Evolutionary conservation across 2,329 filamentous ascomycete species (phyloP), one percentile per base, ranked within the genome.

Genomic region (Apiospora aurea): DNA sequence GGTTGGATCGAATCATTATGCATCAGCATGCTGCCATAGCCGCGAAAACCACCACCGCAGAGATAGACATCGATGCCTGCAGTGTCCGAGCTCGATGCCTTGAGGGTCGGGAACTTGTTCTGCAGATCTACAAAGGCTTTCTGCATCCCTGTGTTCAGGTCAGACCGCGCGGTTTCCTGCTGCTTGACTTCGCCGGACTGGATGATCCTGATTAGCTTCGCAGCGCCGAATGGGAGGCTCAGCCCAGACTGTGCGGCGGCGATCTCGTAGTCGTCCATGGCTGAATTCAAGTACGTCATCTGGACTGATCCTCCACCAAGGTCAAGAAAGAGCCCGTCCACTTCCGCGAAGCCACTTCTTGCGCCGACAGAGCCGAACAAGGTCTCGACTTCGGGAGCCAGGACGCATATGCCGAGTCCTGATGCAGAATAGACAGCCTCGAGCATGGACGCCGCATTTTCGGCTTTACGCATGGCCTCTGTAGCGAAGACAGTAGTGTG

Each of bases 1-100:
- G 94, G 94, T 70, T 88, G 85, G 61, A 94, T 88, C 7, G 85
- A 82, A 77, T 96, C 93, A 75, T 89, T 88, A 79, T 93, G 91
- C 92, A 97, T 95, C 70, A 97, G 86, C 78, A 97, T 91, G 81
- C 94, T 97, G 8, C 95, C 95, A 86, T 97, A 97, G 21, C 95
- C 95, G 47, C 95, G 87, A 79, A 97, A 97, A 0, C 95, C 95
- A 34, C 95, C 95, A 61, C 95, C 95, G 74, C 93, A 97, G 72
- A 98, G 90, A 80, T 95, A 97, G 11, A 97, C 85, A 46, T 92
- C 90, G 72, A 95, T 85, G 5, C 88, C 88, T 1, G 84, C 85
- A 13, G 73, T 64, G 10, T 73, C 73, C 29, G 71, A 53, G 44
- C 70, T 71, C 16, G 74, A 71, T 21, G 85, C 82, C 16, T 82